A percentile compares a stretch with the other conserved stretches of the same genome.
Evolutionary conservation across 345 rosid species (phyloP).

Genomic region (Salix arbutifolia): DNA sequence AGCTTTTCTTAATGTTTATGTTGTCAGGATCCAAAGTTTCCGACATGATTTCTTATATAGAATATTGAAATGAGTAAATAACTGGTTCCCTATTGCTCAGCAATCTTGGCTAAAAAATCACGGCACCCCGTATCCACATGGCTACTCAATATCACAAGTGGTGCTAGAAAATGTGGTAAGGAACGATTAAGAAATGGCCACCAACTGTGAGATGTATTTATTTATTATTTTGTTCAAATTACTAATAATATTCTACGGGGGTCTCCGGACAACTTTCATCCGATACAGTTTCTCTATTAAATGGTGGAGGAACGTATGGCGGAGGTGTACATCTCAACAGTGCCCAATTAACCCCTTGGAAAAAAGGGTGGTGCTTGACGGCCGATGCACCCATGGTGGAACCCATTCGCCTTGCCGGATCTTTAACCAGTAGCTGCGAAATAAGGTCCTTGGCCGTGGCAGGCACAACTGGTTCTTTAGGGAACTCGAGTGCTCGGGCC

Average conservation of each 20-base stretch:
- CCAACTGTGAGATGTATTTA: not conserved
- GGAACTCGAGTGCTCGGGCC: constrained; percentile 88
- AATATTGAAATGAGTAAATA: not conserved
- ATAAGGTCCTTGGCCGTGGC: constrained; percentile 63
- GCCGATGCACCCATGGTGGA: constrained; percentile 79
- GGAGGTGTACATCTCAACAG: constrained; percentile 74
- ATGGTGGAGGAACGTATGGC: constrained; percentile 74
- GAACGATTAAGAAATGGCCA: not conserved
- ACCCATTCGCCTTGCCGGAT: constrained; percentile 70
- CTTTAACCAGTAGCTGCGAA: constrained; percentile 64
- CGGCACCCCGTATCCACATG: not conserved
- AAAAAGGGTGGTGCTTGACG: constrained; percentile 74
- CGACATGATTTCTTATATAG: not conserved
- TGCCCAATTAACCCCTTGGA: constrained; percentile 92
- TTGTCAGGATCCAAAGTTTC: constrained; percentile 1
- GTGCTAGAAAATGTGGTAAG: not conserved
- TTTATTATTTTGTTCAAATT: not conserved
- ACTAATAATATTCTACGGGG: constrained; percentile 69
- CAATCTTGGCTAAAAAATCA: not conserved
- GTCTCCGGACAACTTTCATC: constrained; percentile 68
- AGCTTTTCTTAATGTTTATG: not conserved
- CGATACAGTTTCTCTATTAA: constrained; percentile 50
- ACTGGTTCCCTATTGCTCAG: not conserved
- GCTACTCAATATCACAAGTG: not conserved
- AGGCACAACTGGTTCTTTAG: constrained; percentile 65